Conservation (phyloP, 257 asterid species). For the Thymus quinquecostatus region DNA sequence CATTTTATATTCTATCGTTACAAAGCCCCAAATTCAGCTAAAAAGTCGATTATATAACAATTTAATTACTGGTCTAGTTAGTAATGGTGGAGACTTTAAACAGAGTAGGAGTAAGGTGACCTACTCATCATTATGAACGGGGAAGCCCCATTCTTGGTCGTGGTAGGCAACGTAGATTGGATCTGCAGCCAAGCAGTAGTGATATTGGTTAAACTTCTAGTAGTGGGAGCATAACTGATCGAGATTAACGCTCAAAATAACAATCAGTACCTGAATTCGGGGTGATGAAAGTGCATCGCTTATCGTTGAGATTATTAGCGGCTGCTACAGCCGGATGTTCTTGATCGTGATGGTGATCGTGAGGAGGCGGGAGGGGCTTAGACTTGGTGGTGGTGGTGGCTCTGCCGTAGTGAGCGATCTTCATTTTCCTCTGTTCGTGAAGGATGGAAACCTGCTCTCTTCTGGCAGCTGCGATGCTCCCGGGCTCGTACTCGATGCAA, state of each 20-base stretch:
- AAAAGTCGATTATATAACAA: too few relatives aligned
- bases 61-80: too few relatives aligned
- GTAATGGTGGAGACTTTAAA: not conserved
- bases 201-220: not conserved
- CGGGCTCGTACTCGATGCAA: constrained; percentile 51
- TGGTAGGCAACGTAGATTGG: constrained; percentile 76
- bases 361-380: constrained; percentile 22
- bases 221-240: too few relatives aligned
- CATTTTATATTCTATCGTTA: too few relatives aligned
- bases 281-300: constrained; percentile 78
- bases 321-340: not conserved
- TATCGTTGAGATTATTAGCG: constrained; percentile 33
- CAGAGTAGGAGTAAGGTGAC: constrained; percentile 22
- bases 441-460: constrained; percentile 68
- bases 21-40: too few relatives aligned
- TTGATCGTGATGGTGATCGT: not conserved
- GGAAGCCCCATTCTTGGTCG: constrained; percentile 90
- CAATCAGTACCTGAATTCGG: constrained; percentile 62
- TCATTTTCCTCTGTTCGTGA: constrained; percentile 74
- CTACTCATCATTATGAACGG: constrained; percentile 76
- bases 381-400: constrained; percentile 55
- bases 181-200: constrained; percentile 37
- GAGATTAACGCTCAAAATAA: too few relatives aligned
- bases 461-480: constrained; percentile 83
- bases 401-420: constrained; percentile 81